Evolutionary conservation across 768 basidiomycete genomes (phyloP).

Genomic region (Mycena olivaceomarginata): DNA sequence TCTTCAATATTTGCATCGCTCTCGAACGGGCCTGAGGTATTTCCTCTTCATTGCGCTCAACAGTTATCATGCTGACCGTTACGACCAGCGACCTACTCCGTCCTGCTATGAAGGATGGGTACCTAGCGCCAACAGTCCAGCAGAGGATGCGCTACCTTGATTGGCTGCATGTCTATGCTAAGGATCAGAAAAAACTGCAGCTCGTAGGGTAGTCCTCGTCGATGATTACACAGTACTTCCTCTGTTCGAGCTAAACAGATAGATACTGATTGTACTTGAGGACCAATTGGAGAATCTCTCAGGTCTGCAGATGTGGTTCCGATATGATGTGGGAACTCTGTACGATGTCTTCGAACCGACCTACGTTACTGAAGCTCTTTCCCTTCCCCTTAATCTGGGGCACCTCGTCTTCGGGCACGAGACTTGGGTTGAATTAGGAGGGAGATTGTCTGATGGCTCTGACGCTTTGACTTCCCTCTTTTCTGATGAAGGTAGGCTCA

Average conservation of each 20-base stretch:
- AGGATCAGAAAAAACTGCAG: neutral
- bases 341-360: neutral
- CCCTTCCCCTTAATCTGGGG: neutral
- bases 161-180: conserved; percentile 4
- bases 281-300: neutral
- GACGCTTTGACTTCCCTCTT: too few relatives aligned
- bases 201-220: neutral
- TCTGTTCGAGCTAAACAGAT: too few relatives aligned
- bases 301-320: neutral
- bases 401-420: neutral
- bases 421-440: too few relatives aligned
- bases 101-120: neutral
- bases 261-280: neutral
- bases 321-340: neutral
- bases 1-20: too few relatives aligned
- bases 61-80: too few relatives aligned
- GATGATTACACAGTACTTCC: neutral
- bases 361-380: neutral
- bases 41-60: too few relatives aligned
- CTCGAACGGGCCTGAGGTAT: too few relatives aligned
- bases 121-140: neutral
- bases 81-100: neutral
- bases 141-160: neutral
- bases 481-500: too few relatives aligned
- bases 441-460: too few relatives aligned